Conservation (phyloP, 805 yeast species). For the Monosporozyma aerobia region DNA sequence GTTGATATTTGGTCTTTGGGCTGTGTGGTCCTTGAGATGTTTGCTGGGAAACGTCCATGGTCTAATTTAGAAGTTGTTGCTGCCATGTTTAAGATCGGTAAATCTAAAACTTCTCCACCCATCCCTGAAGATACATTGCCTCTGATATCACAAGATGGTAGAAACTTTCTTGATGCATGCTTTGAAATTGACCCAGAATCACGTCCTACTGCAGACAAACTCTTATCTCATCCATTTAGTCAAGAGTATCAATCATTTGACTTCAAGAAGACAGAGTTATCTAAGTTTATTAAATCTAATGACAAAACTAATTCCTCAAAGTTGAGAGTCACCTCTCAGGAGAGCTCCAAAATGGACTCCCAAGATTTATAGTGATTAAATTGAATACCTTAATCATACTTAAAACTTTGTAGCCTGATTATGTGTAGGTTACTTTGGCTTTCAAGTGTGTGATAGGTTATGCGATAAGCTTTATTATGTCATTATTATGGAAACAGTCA, state of each 20-base stretch:
- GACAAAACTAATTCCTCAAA: constrained; percentile 30
- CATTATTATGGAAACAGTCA: not conserved
- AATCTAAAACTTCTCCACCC: constrained; percentile 85
- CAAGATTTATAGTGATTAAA: not conserved
- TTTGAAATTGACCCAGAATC: constrained; percentile 69
- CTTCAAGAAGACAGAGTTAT: constrained; percentile 47
- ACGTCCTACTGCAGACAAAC: constrained; percentile 76
- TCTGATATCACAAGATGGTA: constrained; percentile 54
- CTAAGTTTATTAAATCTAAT: constrained; percentile 41
- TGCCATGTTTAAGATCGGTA: constrained; percentile 84
- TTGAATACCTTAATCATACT: not conserved
- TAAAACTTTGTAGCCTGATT: not conserved
- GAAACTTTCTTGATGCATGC: constrained; percentile 64
- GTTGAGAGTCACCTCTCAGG: constrained; percentile 16
- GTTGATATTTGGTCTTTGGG: constrained; percentile 98
- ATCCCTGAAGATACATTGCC: constrained; percentile 81
- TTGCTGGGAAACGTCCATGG: constrained; percentile 97
- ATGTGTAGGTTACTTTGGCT: not conserved
- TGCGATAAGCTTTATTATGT: not conserved
- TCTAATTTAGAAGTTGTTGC: constrained; percentile 89
- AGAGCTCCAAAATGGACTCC: not conserved
- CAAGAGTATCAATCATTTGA: constrained; percentile 33
- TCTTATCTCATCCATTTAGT: constrained; percentile 49
- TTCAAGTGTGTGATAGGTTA: too few relatives aligned
- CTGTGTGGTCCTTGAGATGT: constrained; percentile 95